phyloP scores from a whole-genome alignment of 768 basidiomycete genomes.

The Termitomyces sp. region DNA sequence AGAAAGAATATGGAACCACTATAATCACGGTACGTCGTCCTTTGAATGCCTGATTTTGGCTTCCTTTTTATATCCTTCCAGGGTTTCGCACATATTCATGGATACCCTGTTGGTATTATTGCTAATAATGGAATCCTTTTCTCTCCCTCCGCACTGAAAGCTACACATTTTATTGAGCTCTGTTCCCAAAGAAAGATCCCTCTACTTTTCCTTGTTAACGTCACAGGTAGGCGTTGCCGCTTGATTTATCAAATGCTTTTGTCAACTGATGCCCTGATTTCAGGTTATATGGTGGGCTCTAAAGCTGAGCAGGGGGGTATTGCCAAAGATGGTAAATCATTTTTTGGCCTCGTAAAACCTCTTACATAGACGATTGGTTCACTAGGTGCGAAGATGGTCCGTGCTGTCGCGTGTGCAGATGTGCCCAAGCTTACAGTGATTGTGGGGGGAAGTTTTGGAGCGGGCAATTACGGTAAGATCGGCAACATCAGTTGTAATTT shows the following conservation, averaged over 20 bases:
- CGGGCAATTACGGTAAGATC: slow-evolving; percentile 84
- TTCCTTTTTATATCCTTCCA: slow-evolving; percentile 23
- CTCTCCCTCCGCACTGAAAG: slow-evolving; percentile 90
- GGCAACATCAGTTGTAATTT: slow-evolving; percentile 3
- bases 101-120: slow-evolving; percentile 86
- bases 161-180: slow-evolving; percentile 92
- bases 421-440: slow-evolving; percentile 93
- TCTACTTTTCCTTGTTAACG: slow-evolving; percentile 90
- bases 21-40: slow-evolving; percentile 69
- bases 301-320: slow-evolving; percentile 94
- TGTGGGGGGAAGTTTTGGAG: slow-evolving; percentile 91
- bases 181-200: slow-evolving; percentile 91
- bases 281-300: slow-evolving; percentile 93
- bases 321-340: slow-evolving; percentile 73
- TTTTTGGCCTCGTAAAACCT: background rate
- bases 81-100: slow-evolving; percentile 90
- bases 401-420: slow-evolving; percentile 90
- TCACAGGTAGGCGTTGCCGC: slow-evolving; percentile 55
- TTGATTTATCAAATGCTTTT: background rate
- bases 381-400: slow-evolving; percentile 89
- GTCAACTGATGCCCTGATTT: slow-evolving; percentile 9
- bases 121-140: slow-evolving; percentile 96
- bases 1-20: slow-evolving; percentile 90
- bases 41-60: background rate
- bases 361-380: background rate